phyloP scores from a whole-genome alignment of 31 red algal genomes.

The Porphyra umbilicalis region DNA sequence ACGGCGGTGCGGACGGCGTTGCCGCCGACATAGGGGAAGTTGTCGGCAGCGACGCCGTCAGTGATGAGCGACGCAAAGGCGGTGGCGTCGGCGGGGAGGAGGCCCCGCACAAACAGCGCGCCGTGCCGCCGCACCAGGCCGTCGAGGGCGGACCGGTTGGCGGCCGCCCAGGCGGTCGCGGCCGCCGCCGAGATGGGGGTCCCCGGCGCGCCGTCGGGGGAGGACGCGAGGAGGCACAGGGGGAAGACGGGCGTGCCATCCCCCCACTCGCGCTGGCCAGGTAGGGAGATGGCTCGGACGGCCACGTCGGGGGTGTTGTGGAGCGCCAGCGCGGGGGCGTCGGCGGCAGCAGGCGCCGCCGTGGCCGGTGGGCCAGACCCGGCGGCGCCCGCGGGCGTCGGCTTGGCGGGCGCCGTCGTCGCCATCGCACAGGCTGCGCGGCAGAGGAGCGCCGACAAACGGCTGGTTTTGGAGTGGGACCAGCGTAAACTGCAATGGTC shows the following conservation, averaged over 20 bases:
- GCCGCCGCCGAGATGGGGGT: neutral
- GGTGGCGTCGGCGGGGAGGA: conserved; percentile 11
- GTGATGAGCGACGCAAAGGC: conserved; percentile 37
- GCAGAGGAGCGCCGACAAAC: too few species aligned
- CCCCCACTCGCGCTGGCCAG: neutral
- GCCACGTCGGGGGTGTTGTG: neutral
- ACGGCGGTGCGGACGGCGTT: conserved; percentile 60
- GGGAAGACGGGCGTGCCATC: conserved; percentile 21
- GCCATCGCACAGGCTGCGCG: too few species aligned
- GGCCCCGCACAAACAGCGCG: conserved; percentile 44
- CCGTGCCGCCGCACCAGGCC: conserved; percentile 23
- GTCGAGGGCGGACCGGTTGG: conserved; percentile 16
- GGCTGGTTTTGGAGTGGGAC: too few species aligned
- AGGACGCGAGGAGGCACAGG: conserved; percentile 14
- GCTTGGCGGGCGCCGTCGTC: neutral
- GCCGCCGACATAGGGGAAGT: conserved; percentile 76
- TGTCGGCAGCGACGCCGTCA: conserved; percentile 22
- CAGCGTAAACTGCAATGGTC: too few species aligned
- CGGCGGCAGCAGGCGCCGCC: too few species aligned
- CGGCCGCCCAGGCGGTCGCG: conserved; percentile 5
- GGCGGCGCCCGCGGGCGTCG: neutral
- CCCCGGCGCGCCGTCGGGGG: conserved; percentile 1
- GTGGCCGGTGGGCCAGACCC: too few species aligned
- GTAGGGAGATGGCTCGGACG: neutral
- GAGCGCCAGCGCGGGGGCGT: neutral